Conservation (phyloP, 768 basidiomycete species). For the Termitomyces sp. region DNA sequence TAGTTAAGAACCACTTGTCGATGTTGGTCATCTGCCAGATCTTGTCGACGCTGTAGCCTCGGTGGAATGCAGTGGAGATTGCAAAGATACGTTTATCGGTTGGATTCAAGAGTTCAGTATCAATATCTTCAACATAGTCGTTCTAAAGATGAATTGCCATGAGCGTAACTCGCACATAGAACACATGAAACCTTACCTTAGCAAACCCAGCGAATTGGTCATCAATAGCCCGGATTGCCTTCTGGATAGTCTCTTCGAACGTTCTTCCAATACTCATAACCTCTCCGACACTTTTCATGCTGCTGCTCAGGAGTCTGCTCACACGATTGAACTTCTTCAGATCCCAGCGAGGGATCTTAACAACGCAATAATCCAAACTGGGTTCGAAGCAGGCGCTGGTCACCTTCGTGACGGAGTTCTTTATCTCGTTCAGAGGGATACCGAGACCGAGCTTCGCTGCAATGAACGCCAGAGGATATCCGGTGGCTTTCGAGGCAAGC, state of each 20-base stretch:
- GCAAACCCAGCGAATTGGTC: slow-evolving; percentile 93
- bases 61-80: slow-evolving; percentile 88
- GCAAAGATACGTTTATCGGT: slow-evolving; percentile 98
- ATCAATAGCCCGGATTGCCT: slow-evolving; percentile 95
- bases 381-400: slow-evolving; percentile 98
- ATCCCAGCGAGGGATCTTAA: slow-evolving; percentile 99
- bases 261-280: slow-evolving; percentile 99
- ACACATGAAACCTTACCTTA: slow-evolving; percentile 38
- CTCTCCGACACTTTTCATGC: slow-evolving; percentile 99
- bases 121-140: slow-evolving; percentile 83
- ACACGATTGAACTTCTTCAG: slow-evolving; percentile 97
- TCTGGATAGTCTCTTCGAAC: slow-evolving; percentile 98
- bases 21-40: slow-evolving; percentile 98
- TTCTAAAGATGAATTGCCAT: slow-evolving; percentile 45
- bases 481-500: slow-evolving; percentile 96
- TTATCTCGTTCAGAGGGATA: slow-evolving; percentile 96
- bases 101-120: slow-evolving; percentile 88
- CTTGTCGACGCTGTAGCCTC: slow-evolving; percentile 91
- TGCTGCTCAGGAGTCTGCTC: slow-evolving; percentile 83
- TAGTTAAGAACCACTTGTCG: slow-evolving; percentile 97
- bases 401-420: slow-evolving; percentile 94
- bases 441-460: slow-evolving; percentile 97
- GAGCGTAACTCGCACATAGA: background rate
- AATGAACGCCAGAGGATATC: slow-evolving; percentile 97
- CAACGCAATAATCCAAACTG: slow-evolving; percentile 93